A percentile compares a stretch with the other conserved stretches of the same genome.
These are phyloP conservation scores for Fusarium acutatum DNA, from an alignment of 2,329 filamentous ascomycete genomes.

Conservation along the genomic window DNA sequence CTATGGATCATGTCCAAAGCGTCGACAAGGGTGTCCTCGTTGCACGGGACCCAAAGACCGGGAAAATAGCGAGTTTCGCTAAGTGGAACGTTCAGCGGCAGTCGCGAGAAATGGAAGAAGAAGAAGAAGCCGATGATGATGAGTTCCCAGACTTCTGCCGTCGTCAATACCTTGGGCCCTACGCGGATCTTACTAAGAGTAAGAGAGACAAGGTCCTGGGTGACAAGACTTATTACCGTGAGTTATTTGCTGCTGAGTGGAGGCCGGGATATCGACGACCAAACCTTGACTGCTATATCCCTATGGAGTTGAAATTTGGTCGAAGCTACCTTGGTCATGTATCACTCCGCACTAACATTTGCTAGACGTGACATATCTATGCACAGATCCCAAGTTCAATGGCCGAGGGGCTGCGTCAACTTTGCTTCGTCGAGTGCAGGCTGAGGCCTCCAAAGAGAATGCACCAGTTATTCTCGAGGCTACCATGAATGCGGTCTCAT, in stretches of 20 bases:
- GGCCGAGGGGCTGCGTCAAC: slow-evolving; percentile 48
- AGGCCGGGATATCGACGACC: background rate
- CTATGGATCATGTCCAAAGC: slow-evolving; percentile 41
- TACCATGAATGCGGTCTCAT: slow-evolving; percentile 48
- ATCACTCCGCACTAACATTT: slow-evolving; percentile 15
- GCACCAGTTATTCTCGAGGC: slow-evolving; percentile 51
- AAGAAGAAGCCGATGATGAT: slow-evolving; percentile 29
- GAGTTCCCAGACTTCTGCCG: slow-evolving; percentile 44
- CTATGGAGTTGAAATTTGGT: background rate
- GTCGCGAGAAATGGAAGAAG: slow-evolving; percentile 19
- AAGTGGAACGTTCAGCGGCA: slow-evolving; percentile 48
- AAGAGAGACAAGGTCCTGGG: slow-evolving; percentile 46
- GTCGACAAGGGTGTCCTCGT: slow-evolving; percentile 45
- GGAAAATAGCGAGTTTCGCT: slow-evolving; percentile 46
- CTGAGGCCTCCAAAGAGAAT: slow-evolving; percentile 44
- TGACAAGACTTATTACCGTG: slow-evolving; percentile 47
- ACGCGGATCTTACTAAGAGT: slow-evolving; percentile 43
- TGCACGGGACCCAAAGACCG: slow-evolving; percentile 44
- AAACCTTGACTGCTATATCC: background rate
- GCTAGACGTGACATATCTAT: slow-evolving; percentile 52
- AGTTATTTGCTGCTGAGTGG: slow-evolving; percentile 36
- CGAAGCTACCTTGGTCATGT: background rate
- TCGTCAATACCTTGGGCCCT: slow-evolving; percentile 46
- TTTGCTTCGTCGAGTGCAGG: slow-evolving; percentile 47
- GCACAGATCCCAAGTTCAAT: slow-evolving; percentile 47